Evolutionary conservation across 2,329 filamentous ascomycete genomes (phyloP).

Genomic region (Trichocomaceae sp.): DNA sequence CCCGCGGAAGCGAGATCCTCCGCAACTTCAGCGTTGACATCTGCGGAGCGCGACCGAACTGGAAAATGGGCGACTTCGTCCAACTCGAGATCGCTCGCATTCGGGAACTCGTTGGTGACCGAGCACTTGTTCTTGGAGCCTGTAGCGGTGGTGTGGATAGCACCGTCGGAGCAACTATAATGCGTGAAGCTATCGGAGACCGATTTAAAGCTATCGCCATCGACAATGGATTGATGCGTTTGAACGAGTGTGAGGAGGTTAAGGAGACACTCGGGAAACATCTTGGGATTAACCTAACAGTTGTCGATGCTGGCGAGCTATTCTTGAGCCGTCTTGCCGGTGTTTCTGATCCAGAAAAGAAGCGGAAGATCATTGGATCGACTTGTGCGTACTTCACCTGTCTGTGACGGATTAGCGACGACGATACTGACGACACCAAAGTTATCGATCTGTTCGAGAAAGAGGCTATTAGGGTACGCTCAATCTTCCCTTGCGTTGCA

Average conservation of each 20-base stretch:
- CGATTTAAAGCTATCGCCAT: slow-evolving; percentile 64
- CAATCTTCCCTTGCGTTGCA: not conserved
- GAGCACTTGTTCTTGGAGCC: slow-evolving; percentile 73
- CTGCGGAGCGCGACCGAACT: slow-evolving; percentile 68
- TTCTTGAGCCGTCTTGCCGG: slow-evolving; percentile 75
- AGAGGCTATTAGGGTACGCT: slow-evolving; percentile 52
- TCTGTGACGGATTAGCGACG: not conserved
- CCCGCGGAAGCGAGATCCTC: slow-evolving; percentile 62
- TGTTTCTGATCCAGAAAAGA: slow-evolving; percentile 72
- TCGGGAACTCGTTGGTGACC: slow-evolving; percentile 70
- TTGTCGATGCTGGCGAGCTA: slow-evolving; percentile 69
- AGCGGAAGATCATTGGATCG: slow-evolving; percentile 83
- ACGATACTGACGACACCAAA: slow-evolving; percentile 30
- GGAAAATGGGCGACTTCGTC: slow-evolving; percentile 81
- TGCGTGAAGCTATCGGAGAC: slow-evolving; percentile 79
- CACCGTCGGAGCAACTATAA: slow-evolving; percentile 78
- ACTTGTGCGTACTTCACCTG: not conserved
- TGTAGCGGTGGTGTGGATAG: slow-evolving; percentile 82
- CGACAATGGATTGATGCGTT: slow-evolving; percentile 77
- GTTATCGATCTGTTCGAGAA: slow-evolving; percentile 76
- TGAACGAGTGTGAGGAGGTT: slow-evolving; percentile 77
- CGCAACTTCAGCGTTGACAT: slow-evolving; percentile 80
- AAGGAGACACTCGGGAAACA: slow-evolving; percentile 71
- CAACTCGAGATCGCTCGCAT: slow-evolving; percentile 76
- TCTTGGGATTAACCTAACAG: slow-evolving; percentile 82